A percentile compares a stretch with the other conserved stretches of the same genome.
Conservation (phyloP, 225 moss, liverwort and hornwort genomes). For the Rhytidiadelphus loreus region DNA sequence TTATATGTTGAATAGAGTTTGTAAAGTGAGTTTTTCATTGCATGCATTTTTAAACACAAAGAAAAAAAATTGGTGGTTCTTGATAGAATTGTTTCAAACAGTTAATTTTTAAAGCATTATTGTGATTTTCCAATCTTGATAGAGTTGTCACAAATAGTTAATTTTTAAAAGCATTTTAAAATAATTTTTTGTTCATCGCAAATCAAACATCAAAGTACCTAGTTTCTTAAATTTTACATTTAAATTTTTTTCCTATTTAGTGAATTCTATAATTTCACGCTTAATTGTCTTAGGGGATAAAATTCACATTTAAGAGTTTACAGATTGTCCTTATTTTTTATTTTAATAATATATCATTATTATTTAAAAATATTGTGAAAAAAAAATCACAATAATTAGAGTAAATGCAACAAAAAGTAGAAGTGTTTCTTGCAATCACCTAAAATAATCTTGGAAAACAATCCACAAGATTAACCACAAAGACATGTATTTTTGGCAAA, state of each 20-base stretch:
- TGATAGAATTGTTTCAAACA: background rate
- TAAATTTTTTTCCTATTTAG: too few relatives aligned
- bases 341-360: accelerated
- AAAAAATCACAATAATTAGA: background rate
- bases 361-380: background rate
- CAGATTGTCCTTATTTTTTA: background rate
- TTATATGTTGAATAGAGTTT: background rate
- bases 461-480: background rate
- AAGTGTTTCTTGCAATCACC: background rate
- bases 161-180: background rate
- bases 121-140: background rate
- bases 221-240: background rate
- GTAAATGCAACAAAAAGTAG: background rate
- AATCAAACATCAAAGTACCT: background rate
- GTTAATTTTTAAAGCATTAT: accelerated
- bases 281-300: background rate
- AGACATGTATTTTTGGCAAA: background rate
- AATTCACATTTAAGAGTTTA: background rate
- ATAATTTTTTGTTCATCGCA: background rate
- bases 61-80: too few relatives aligned
- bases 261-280: background rate
- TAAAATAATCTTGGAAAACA: background rate
- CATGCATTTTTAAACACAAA: background rate
- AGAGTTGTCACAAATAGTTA: background rate
- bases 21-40: background rate